Conservation (phyloP, 345 rosid genomes). For the Populus nigra region DNA sequence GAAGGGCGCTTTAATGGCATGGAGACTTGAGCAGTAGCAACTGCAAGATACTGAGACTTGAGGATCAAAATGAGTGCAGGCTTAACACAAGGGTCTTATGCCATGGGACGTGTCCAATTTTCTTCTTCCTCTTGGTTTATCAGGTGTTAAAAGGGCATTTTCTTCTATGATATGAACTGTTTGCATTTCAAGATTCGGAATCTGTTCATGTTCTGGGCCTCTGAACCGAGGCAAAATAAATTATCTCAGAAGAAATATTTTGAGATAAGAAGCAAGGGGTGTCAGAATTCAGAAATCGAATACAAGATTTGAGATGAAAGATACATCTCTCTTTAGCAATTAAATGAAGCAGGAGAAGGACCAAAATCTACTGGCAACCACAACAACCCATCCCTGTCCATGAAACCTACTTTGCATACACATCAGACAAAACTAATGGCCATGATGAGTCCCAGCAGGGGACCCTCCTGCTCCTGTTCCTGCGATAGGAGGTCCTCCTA, state of each 20-base stretch:
- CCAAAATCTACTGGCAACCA: neutral
- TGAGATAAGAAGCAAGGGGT: too few relatives aligned
- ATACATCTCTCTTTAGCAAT: conserved; percentile 3
- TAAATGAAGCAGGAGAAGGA: conserved; percentile 23
- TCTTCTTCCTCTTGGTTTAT: neutral
- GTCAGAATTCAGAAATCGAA: neutral
- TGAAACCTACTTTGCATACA: conserved; percentile 44
- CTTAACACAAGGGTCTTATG: neutral
- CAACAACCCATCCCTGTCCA: conserved; percentile 14
- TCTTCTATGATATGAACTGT: too few relatives aligned
- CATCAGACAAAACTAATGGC: conserved; percentile 31
- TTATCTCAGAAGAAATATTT: neutral
- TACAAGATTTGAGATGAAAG: neutral
- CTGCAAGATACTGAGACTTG: too few relatives aligned
- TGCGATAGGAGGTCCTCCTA: neutral
- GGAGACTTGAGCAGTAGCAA: too few relatives aligned
- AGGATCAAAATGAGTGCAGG: too few relatives aligned
- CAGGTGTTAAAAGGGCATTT: neutral
- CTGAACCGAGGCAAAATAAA: too few relatives aligned
- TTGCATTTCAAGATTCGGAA: too few relatives aligned
- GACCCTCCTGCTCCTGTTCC: conserved; percentile 16
- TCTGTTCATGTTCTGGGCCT: too few relatives aligned
- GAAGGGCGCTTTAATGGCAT: neutral
- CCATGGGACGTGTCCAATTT: neutral
- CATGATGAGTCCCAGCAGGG: conserved; percentile 14